phyloP scores from a whole-genome alignment of 2,329 filamentous ascomycete species.

The Fusarium incarnatum region DNA sequence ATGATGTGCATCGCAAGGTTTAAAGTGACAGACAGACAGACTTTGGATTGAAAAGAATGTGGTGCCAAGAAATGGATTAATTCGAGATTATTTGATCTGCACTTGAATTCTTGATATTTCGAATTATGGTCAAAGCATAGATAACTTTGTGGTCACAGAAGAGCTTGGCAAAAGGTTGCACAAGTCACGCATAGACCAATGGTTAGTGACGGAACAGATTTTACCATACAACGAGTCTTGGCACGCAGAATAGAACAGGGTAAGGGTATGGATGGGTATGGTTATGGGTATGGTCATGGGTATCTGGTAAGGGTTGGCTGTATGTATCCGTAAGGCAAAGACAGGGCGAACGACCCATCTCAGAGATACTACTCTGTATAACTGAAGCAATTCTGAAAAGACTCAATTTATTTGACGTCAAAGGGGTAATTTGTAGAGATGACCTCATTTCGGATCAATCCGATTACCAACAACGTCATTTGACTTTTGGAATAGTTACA shows the following conservation, averaged over 20 bases:
- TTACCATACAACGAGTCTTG: conserved; percentile 12
- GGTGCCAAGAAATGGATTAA: background rate
- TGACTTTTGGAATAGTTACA: background rate
- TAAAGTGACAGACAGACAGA: background rate
- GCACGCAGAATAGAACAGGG: background rate
- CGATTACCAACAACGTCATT: conserved; percentile 14
- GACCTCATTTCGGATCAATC: conserved; percentile 23
- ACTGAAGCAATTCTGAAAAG: too few species aligned
- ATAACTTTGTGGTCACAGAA: background rate
- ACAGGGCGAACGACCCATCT: background rate
- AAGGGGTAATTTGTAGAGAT: conserved; percentile 3
- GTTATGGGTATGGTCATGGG: background rate
- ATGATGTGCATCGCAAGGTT: conserved; percentile 17
- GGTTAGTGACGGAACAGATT: background rate
- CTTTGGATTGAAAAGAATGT: background rate
- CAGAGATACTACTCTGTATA: too few species aligned
- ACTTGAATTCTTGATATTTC: background rate
- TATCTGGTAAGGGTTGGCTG: background rate
- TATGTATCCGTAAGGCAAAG: background rate
- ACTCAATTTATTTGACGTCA: background rate
- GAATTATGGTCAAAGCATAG: background rate
- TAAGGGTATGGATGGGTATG: background rate
- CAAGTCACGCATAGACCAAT: conserved; percentile 9
- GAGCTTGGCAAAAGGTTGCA: conserved; percentile 19
- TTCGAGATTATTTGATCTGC: conserved; percentile 6